Evolutionary conservation across 2,329 filamentous ascomycete genomes (phyloP), one percentile per base, ranked within the genome.

Genomic region (Diaporthe sp.): DNA sequence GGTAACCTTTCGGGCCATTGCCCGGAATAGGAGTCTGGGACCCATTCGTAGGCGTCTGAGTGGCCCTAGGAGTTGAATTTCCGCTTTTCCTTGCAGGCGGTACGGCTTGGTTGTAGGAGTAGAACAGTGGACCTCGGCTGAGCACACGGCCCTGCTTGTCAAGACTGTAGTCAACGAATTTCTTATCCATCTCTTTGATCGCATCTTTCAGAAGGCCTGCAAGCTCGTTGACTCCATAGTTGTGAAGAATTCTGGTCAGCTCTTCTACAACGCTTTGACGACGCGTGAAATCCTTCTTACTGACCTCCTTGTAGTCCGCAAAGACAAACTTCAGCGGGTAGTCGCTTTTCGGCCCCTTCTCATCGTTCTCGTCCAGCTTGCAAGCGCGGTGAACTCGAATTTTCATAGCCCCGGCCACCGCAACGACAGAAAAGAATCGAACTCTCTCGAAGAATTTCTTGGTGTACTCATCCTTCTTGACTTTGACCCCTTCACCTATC

Each of bases 141-240:
- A 62, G 60, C 39, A 44, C 60, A 2, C 4, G n/a, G 13, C 60
- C 39, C 0, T 31, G n/a, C n/a, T n/a, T 44, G 2, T 5, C 8
- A 44, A 22, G 1, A 3, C 25, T 28, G n/a, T 62, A 62, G 13
- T 25, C 37, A 28, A 31, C 39, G 25, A 62, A 62, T 28, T 62
- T 62, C 25, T 62, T 12, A n/a, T 62, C 2, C 39, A 46, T 46
- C 25, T 19, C 10, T 19, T 22, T 19, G 39, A 62, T 31, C 3
- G 15, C 60, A 19, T 9, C 39, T 44, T 62, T 62, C 8, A 62
- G 25, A 12, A 19, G n/a, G 8, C n/a, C 4, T 2, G 39, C 15
- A 19, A 62, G 39, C 42, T 62, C 39, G 37, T 62, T 44, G 37
- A 62, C 60, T 19, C 60, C 60, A 39, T 44, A 62, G 3, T 62